phyloP scores from a whole-genome alignment of 257 asterid genomes.

The Penstemon davidsonii region DNA sequence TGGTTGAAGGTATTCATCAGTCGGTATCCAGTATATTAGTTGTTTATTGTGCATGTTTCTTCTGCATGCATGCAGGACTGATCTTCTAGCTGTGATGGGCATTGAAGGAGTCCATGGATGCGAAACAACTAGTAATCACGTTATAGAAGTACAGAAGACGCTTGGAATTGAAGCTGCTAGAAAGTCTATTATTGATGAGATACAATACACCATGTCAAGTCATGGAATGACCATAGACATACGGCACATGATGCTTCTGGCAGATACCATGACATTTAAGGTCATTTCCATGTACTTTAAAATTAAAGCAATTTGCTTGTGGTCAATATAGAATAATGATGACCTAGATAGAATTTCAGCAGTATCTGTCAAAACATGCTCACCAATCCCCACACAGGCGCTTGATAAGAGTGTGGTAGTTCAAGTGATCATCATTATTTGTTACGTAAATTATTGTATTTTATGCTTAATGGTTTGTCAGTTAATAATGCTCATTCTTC shows the following conservation, averaged over 20 bases:
- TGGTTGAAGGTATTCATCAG: not conserved
- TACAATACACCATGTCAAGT: slow-evolving; percentile 65
- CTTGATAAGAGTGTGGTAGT: not conserved
- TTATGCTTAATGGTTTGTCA: not conserved
- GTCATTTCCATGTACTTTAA: slow-evolving; percentile 36
- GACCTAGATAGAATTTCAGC: too few relatives aligned
- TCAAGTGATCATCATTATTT: not conserved
- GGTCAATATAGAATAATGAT: not conserved
- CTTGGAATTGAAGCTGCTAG: slow-evolving; percentile 98
- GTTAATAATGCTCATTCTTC: not conserved
- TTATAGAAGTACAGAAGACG: slow-evolving; percentile 63
- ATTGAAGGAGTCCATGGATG: slow-evolving; percentile 75
- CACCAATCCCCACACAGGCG: too few relatives aligned
- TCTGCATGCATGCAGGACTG: slow-evolving; percentile 56
- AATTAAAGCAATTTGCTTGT: not conserved
- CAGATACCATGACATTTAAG: slow-evolving; percentile 91
- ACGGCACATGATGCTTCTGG: slow-evolving; percentile 98
- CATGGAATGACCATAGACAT: slow-evolving; percentile 90
- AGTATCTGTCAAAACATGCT: too few relatives aligned
- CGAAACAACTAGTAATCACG: slow-evolving; percentile 65
- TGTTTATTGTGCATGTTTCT: slow-evolving; percentile 24
- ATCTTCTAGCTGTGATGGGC: slow-evolving; percentile 89
- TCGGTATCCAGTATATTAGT: not conserved
- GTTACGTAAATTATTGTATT: not conserved
- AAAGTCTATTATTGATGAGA: slow-evolving; percentile 69